These are phyloP conservation scores for Pseudogymnoascus sp. DNA, from an alignment of 2,329 filamentous ascomycete genomes.

Conservation along the genomic window DNA sequence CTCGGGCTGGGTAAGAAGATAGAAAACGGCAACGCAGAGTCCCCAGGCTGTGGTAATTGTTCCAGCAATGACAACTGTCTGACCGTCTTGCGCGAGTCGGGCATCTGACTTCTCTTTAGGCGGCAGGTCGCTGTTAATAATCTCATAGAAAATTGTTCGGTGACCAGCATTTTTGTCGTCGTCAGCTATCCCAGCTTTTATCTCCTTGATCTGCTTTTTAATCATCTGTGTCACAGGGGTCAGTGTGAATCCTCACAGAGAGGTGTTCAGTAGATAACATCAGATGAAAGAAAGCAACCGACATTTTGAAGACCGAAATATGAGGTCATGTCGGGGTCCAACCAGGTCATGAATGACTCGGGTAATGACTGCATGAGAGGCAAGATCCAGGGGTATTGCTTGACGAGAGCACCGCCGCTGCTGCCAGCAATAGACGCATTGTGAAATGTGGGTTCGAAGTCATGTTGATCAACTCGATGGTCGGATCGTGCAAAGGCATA, in stretches of 20 bases:
- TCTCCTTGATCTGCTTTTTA: slow-evolving; percentile 5
- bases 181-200: slow-evolving; percentile 8
- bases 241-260: background rate
- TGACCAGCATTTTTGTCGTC: slow-evolving; percentile 11
- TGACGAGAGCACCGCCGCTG: slow-evolving; percentile 13
- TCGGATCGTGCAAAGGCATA: slow-evolving; percentile 23
- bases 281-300: background rate
- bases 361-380: slow-evolving; percentile 10
- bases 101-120: slow-evolving; percentile 26
- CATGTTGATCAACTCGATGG: slow-evolving; percentile 17
- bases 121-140: slow-evolving; percentile 26
- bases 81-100: slow-evolving; percentile 28
- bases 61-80: slow-evolving; percentile 26
- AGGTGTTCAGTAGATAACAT: background rate
- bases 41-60: slow-evolving; percentile 31
- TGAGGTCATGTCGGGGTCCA: slow-evolving; percentile 13
- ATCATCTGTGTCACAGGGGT: slow-evolving; percentile 6
- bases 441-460: slow-evolving; percentile 19
- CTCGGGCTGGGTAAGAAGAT: slow-evolving; percentile 28
- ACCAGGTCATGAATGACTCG: slow-evolving; percentile 9
- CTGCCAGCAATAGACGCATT: slow-evolving; percentile 14
- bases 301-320: slow-evolving; percentile 15
- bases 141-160: slow-evolving; percentile 23
- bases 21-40: slow-evolving; percentile 28
- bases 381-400: slow-evolving; percentile 19